Evolutionary conservation across 768 basidiomycete genomes (phyloP).

Genomic region (Boletus eberwhitei): DNA sequence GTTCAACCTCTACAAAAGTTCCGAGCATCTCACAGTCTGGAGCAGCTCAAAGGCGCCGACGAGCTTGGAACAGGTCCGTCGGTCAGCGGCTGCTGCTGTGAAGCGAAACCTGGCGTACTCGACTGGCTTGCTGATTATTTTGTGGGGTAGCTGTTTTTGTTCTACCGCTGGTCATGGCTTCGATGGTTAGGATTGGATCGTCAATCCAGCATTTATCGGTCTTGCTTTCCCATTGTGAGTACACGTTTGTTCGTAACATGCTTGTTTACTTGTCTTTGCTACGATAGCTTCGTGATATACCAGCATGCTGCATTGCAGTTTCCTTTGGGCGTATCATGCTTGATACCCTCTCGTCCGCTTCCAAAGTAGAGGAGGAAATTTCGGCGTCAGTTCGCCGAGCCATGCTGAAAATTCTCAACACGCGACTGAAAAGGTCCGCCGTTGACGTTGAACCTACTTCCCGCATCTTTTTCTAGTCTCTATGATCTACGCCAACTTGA

Average conservation of each 20-base stretch:
- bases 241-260: no score
- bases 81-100: constrained; percentile 35
- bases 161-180: neutral
- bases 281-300: constrained; percentile 18
- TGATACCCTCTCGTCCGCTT: no score
- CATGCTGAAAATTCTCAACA: no score
- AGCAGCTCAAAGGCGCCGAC: constrained; percentile 40
- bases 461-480: no score
- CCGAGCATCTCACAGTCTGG: constrained; percentile 57
- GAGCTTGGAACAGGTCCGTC: constrained; percentile 8
- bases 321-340: no score
- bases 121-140: constrained; percentile 44
- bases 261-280: no score
- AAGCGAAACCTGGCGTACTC: constrained; percentile 45
- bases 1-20: constrained; percentile 64
- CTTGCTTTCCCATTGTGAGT: constrained; percentile 38
- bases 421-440: no score
- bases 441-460: no score
- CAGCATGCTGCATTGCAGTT: no score
- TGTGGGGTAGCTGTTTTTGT: constrained; percentile 43
- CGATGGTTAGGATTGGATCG: neutral
- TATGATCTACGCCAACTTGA: constrained; percentile 50
- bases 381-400: no score
- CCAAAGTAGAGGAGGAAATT: no score
- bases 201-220: constrained; percentile 59